Conservation (phyloP, 768 basidiomycete genomes). For the Boletales sp. region DNA sequence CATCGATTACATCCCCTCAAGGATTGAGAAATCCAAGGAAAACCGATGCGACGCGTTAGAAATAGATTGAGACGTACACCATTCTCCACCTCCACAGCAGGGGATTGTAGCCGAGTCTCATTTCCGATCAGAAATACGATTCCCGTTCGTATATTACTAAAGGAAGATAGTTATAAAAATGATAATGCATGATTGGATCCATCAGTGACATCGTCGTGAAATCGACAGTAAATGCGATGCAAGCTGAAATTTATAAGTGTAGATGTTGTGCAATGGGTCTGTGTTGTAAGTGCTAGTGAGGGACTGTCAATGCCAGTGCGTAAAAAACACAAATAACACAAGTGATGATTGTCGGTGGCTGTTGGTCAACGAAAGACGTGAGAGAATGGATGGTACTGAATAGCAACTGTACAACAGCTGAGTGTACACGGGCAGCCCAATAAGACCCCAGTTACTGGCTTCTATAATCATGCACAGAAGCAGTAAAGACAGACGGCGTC, state of each 20-base stretch:
- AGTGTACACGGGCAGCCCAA: conserved; percentile 17
- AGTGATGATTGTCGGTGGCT: conserved; percentile 21
- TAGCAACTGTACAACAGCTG: conserved; percentile 21
- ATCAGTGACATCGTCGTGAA: conserved; percentile 22
- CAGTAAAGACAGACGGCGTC: conserved; percentile 2
- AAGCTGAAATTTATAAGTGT: conserved; percentile 11
- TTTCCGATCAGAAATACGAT: not conserved
- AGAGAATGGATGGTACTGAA: conserved; percentile 15
- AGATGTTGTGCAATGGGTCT: conserved; percentile 1
- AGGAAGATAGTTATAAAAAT: conserved; percentile 25
- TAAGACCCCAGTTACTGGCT: conserved; percentile 10
- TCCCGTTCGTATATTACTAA: conserved; percentile 22
- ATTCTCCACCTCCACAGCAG: no score
- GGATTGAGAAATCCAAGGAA: no score
- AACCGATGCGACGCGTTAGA: no score
- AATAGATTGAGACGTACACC: no score
- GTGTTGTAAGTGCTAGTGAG: conserved; percentile 7
- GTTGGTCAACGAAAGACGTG: conserved; percentile 14
- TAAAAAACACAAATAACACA: conserved; percentile 20
- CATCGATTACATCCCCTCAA: no score
- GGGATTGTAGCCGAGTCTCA: not conserved
- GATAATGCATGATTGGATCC: conserved; percentile 26
- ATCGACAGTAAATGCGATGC: conserved; percentile 18
- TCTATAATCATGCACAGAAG: conserved; percentile 11
- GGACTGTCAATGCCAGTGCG: conserved; percentile 12